Base-by-base conservation (phyloP, 2,329 filamentous ascomycete genomes). In the Trichoderma sp. region DNA sequence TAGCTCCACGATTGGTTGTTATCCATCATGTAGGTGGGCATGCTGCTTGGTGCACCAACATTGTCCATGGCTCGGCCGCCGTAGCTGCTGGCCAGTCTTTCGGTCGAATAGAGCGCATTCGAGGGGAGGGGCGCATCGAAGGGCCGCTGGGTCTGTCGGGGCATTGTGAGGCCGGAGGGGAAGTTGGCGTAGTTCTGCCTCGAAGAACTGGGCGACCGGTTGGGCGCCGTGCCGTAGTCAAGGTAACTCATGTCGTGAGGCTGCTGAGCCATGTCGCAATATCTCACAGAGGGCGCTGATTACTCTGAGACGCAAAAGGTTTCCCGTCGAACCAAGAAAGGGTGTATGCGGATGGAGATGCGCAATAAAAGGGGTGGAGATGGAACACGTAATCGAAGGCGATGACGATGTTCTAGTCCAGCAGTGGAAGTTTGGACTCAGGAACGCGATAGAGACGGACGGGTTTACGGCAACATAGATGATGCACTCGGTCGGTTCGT, bases 1-100 rank as follows among this genome's bases (percentile, higher is more conserved):
- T 92, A 88, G 75, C 88, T 91, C 93, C 93, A 97, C 21, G 89
- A 88, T 73, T 92, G 90, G 74, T 88, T 86, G 73, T 93, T 91
- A 71, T 93, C 81, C 62, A 84, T 72, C 79, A 85, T 81, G 67
- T 84, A 85, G 39, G 76, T 77, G 34, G 80, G 81, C 73, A 83
- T 74, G 65, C 76, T 72, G 43, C 73, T 73, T 69, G 71, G 67
- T 47, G 75, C 70, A 69, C 77, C 70, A 75, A 83, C 77, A 72
- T 76, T 75, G 65, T 81, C 85, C 71, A 86, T 83, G 65, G 82
- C 84, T 68, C 91, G 89, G 60, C 80, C 80, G 64, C 83, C 86
- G 71, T 79, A 80, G 82, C 82, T 73, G 81, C 85, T 71, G 82
- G 81, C 76, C 81, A 88, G 78, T 82, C 90, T 78, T 78, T 95